phyloP scores from a whole-genome alignment of 805 yeast genomes.

The Candida dendrica region DNA sequence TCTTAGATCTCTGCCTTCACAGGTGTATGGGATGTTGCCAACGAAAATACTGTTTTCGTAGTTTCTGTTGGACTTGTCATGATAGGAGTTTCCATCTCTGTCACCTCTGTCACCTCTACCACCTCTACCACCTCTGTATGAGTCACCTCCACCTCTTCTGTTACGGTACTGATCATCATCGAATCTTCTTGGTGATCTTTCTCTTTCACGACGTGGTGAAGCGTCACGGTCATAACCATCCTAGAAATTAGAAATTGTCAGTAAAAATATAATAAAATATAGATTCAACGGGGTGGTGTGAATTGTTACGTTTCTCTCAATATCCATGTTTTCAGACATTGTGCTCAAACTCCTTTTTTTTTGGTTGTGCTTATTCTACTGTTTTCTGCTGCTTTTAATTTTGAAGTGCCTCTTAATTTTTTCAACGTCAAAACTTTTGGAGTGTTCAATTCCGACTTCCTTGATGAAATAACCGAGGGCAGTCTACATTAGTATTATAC shows the following conservation, averaged over 20 bases:
- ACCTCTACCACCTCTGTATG: constrained; percentile 20
- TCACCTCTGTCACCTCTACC: constrained; percentile 27
- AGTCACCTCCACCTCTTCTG: constrained; percentile 23
- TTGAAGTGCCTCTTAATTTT: neutral
- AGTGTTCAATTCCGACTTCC: neutral
- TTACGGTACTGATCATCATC: constrained; percentile 11
- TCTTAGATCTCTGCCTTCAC: constrained; percentile 52
- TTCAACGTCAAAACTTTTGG: neutral
- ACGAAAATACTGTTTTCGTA: constrained; percentile 64
- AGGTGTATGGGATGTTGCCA: constrained; percentile 65
- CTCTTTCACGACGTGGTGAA: constrained; percentile 23
- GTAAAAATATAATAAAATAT: neutral
- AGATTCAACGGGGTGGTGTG: too few relatives aligned
- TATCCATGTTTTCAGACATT: constrained; percentile 56
- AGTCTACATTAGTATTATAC: too few relatives aligned
- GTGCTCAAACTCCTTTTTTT: constrained; percentile 4
- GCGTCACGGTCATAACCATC: constrained; percentile 19
- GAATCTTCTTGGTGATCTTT: constrained; percentile 21
- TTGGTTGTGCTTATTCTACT: too few relatives aligned
- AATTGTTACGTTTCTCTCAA: constrained; percentile 27
- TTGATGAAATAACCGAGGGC: too few relatives aligned
- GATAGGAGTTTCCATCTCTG: constrained; percentile 28
- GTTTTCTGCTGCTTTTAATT: too few relatives aligned
- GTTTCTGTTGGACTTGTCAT: constrained; percentile 43
- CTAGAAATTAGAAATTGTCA: constrained; percentile 4